A percentile compares a stretch with the other conserved stretches of the same genome.
Conservation (phyloP, 257 asterid species). For the Solanum acaule region DNA sequence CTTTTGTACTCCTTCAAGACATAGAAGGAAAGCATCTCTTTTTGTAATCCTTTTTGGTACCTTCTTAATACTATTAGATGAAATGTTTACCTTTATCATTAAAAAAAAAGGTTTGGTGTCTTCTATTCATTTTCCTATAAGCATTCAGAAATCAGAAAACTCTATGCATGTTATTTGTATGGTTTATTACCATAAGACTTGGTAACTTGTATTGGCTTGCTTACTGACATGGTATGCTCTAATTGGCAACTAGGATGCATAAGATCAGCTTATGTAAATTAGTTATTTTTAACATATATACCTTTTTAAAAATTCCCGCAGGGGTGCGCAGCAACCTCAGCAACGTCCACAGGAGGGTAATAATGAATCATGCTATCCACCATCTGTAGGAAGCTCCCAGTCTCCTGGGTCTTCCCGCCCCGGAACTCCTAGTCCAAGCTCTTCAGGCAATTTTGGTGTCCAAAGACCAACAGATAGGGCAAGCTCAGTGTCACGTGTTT, state of each 20-base stretch:
- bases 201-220: not conserved
- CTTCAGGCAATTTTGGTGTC: conserved; percentile 40
- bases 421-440: conserved; percentile 47
- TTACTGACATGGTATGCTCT: not conserved
- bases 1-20: not conserved
- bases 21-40: not conserved
- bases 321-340: conserved; percentile 69
- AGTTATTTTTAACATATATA: not conserved
- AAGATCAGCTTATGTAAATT: not conserved
- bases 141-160: not conserved
- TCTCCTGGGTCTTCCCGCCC: conserved; percentile 67
- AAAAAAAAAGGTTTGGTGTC: not conserved
- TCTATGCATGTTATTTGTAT: not conserved
- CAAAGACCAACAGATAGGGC: conserved; percentile 52
- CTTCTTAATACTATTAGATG: not conserved
- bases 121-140: not conserved
- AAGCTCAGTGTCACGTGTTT: conserved; percentile 51
- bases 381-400: conserved; percentile 44
- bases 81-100: not conserved
- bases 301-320: not conserved
- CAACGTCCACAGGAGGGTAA: conserved; percentile 58
- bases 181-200: not conserved
- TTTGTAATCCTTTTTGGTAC: not conserved
- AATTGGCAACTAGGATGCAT: not conserved
- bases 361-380: conserved; percentile 71